Evolutionary conservation across 257 asterid species (phyloP), one percentile per base, ranked within the genome.

Genomic region (Ilex aquifolium): DNA sequence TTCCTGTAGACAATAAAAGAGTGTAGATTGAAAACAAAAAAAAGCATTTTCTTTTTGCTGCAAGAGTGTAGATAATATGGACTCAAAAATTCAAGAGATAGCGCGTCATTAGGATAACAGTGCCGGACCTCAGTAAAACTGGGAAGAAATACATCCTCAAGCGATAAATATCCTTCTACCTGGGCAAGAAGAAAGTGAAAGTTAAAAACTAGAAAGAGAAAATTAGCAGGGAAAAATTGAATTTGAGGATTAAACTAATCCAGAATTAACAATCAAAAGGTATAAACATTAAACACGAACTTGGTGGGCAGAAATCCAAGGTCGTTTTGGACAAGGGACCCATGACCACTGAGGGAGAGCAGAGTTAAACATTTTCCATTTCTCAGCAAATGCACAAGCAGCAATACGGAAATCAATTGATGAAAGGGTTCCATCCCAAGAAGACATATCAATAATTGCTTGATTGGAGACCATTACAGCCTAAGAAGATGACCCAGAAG

Each of bases 291-390:
- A 61, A 48, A 32, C 16, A 64, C 15, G 27, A 67, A 86, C 95
- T 56, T 64, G 66, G 42, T 74, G 50, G 39, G 75, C 21, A 55
- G 82, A 44, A 65, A 57, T 65, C 85, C 82, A 78, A 7, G 84
- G 81, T 32, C 69, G 79, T 32, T 70, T 81, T 27, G 74, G 72
- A 57, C 78, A 75, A 70, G 83, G 72, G 65, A 79, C 30, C 96
- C 98, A 88, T 40, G 84, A 65, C 81, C 90, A 88, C 3, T 65
- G 88, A 65, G 91, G 95, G 70, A 79, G 74, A 50, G 73, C 71
- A 40, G 85, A 62, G 74, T 83, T 85, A 66, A 78, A 85, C 69
- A 72, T 82, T 54, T 57, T 66, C 96, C 96, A 91, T 57, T 65
- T 80, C 60, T 86, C 81, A 30, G 80, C 70, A 56, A 88, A 86